These are phyloP conservation scores for Colletotrichum sojae DNA, from an alignment of 2,329 filamentous ascomycete genomes.

Conservation along the genomic window DNA sequence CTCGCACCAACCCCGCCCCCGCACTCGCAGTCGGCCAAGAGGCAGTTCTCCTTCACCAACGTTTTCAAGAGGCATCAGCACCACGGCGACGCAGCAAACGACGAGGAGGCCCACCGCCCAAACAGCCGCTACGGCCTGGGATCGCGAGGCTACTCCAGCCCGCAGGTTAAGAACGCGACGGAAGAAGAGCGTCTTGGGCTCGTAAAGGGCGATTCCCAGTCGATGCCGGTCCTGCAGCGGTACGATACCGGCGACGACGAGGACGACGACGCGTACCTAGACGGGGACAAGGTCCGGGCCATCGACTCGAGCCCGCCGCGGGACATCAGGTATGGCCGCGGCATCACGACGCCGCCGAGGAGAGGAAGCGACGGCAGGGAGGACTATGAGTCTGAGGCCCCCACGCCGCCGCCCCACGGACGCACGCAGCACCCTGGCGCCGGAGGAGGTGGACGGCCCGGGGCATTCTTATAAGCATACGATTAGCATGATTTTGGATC, in stretches of 20 bases:
- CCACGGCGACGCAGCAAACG: slow-evolving; percentile 47
- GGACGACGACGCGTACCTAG: slow-evolving; percentile 45
- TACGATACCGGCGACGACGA: slow-evolving; percentile 54
- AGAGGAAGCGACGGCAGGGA: slow-evolving; percentile 47
- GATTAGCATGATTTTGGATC: slow-evolving; percentile 39
- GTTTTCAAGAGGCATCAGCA: slow-evolving; percentile 76
- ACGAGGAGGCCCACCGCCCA: slow-evolving; percentile 43
- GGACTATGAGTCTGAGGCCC: slow-evolving; percentile 37
- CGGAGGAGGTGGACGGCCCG: slow-evolving; percentile 29
- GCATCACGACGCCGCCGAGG: slow-evolving; percentile 57
- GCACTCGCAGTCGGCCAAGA: slow-evolving; percentile 70
- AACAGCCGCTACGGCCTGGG: slow-evolving; percentile 43
- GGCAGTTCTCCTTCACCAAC: slow-evolving; percentile 94
- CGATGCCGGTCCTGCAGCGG: slow-evolving; percentile 51
- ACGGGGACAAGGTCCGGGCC: slow-evolving; percentile 45
- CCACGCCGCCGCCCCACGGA: slow-evolving; percentile 34
- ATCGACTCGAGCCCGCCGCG: slow-evolving; percentile 41
- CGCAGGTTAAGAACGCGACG: slow-evolving; percentile 69
- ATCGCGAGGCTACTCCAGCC: slow-evolving; percentile 57
- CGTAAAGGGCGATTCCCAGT: slow-evolving; percentile 77
- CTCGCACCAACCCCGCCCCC: slow-evolving; percentile 73
- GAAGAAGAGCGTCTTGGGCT: slow-evolving; percentile 89
- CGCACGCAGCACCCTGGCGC: slow-evolving; percentile 27
- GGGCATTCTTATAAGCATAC: slow-evolving; percentile 33
- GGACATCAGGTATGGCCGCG: slow-evolving; percentile 55